Conservation (phyloP, 371 early-diverging fungal species). For the Catenaria anguillulae region DNA sequence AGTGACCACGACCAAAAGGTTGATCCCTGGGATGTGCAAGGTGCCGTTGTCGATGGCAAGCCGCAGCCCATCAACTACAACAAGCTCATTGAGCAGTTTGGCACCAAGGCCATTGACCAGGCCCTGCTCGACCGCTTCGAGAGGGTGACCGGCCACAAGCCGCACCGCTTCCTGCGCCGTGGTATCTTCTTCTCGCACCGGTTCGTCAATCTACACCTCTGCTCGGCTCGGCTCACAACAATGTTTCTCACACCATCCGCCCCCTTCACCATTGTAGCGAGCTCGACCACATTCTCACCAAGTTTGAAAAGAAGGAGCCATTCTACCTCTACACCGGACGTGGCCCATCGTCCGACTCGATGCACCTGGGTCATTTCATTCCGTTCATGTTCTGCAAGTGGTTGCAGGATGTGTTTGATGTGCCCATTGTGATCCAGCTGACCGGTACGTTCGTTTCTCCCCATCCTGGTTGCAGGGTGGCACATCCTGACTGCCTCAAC, state of each 20-base stretch:
- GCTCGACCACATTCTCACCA: conserved; percentile 71
- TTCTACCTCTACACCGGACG: conserved; percentile 99
- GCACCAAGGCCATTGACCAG: conserved; percentile 69
- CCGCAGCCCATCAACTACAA: conserved; percentile 88
- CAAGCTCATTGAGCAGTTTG: conserved; percentile 87
- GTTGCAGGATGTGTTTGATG: conserved; percentile 95
- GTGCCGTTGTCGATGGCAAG: conserved; percentile 75
- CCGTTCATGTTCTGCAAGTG: conserved; percentile 98
- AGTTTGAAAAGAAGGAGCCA: conserved; percentile 83
- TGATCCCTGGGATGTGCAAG: conserved; percentile 96
- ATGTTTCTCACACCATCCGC: neutral
- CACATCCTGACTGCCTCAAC: neutral
- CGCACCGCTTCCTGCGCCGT: conserved; percentile 81
- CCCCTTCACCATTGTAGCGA: conserved; percentile 44
- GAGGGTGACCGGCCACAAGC: conserved; percentile 61
- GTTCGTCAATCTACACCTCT: conserved; percentile 18
- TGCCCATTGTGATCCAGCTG: conserved; percentile 94
- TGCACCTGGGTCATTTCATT: conserved; percentile 98
- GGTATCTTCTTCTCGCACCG: conserved; percentile 97
- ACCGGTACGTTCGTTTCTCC: conserved; percentile 30
- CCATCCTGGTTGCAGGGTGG: neutral
- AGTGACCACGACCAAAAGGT: conserved; percentile 43
- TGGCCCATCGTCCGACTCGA: conserved; percentile 89
- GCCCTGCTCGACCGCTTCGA: conserved; percentile 68
- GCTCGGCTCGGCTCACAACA: neutral